These are phyloP conservation scores for Fabrea salina DNA, from an alignment of 169 alveolate species.

Conservation along the genomic window DNA sequence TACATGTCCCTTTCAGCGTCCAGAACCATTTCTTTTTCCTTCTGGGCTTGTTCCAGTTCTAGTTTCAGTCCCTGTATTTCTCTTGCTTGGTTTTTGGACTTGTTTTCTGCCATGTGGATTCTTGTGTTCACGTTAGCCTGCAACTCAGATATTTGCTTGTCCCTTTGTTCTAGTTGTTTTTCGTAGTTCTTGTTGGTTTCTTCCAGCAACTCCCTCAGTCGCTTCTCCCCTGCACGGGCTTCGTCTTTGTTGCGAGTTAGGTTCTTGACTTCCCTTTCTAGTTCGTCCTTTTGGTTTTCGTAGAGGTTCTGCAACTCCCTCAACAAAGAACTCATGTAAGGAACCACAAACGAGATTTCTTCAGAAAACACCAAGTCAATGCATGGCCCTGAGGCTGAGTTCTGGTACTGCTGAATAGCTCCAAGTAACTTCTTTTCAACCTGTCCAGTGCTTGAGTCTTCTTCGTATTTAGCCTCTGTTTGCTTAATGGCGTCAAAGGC, in stretches of 20 bases:
- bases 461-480: neutral
- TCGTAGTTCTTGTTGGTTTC: constrained; percentile 9
- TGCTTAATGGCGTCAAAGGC: neutral
- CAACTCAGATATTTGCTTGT: constrained; percentile 3
- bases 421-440: neutral
- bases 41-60: constrained; percentile 5
- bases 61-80: constrained; percentile 21
- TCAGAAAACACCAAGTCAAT: constrained; percentile 1
- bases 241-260: neutral
- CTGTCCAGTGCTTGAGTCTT: neutral
- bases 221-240: neutral
- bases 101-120: constrained; percentile 1
- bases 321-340: neutral
- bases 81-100: neutral
- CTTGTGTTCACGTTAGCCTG: neutral
- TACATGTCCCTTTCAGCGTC: constrained; percentile 27
- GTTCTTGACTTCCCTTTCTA: neutral
- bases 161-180: constrained; percentile 12
- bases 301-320: neutral
- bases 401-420: neutral
- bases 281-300: constrained; percentile 7
- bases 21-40: constrained; percentile 16
- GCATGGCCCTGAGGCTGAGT: neutral
- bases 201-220: constrained; percentile 11
- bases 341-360: neutral